Evolutionary conservation across 257 asterid species (phyloP), one percentile per base, ranked within the genome.

Genomic region (Mitragyna speciosa): DNA sequence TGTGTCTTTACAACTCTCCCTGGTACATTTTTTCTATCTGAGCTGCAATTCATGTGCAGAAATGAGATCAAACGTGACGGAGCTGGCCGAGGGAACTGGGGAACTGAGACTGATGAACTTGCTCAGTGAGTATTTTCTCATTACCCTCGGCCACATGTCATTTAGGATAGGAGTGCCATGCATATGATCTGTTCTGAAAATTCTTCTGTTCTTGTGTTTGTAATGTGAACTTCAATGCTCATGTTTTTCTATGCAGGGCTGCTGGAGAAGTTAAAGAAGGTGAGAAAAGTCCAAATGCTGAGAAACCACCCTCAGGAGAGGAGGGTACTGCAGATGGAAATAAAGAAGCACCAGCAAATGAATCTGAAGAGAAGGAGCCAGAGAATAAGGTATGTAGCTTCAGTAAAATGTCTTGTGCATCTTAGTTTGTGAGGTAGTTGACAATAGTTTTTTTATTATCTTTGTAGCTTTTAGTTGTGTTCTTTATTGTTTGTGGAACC

Each of bases 31-130:
- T 45, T 61, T 24, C 11, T 19, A 63, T 68, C 8, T 51, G 15
- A 47, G 30, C 36, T 49, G 31, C 28, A 36, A 33, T 65, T 75
- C 19, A 47, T 81, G 67, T 39, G 74, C 88, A 91, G 98, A 82
- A 79, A 86, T 83, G 96, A 89, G 79, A 52, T 88, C 36, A 94
- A 90, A 79, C 89, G 92, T 2, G 98, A 89, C 51, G 97, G 98
- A 81, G 75, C 92, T 88, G 97, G 98, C 81, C 89, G 84, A 66
- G 98, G 96, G 39, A 93, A 92, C 78, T 95, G 98, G 98, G 97
- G 98, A 80, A 87, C 92, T 76, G 87, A 81, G 78, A 56, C 82
- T 83, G 97, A 92, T 80, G 98, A 93, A 67, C 75, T 90, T 51
- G 78, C 87, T 72, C 88, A 76, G 98, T 95, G 89, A 89, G 96